phyloP scores from a whole-genome alignment of 2,329 filamentous ascomycete species.

The Madurella mycetomatis region DNA sequence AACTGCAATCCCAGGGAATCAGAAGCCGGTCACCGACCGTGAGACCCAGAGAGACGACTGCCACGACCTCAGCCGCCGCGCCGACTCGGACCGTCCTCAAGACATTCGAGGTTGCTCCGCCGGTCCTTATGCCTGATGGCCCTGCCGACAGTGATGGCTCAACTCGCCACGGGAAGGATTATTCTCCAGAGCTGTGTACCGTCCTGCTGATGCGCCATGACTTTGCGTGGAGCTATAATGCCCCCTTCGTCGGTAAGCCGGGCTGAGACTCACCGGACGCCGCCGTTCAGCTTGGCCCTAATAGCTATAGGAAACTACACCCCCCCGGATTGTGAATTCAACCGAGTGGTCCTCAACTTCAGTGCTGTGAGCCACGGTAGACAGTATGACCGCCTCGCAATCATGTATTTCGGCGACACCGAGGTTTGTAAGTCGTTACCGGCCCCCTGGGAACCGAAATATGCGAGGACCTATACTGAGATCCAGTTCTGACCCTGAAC shows the following conservation, averaged over 20 bases:
- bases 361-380: conserved; percentile 66
- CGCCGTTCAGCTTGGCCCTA: background rate
- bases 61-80: conserved; percentile 23
- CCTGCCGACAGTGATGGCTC: conserved; percentile 36
- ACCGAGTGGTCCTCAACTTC: conserved; percentile 70
- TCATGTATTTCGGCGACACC: conserved; percentile 71
- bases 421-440: conserved; percentile 60
- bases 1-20: background rate
- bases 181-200: conserved; percentile 39
- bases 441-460: too few relatives aligned
- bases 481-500: background rate
- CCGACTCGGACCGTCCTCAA: conserved; percentile 42
- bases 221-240: conserved; percentile 69
- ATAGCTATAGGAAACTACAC: conserved; percentile 52
- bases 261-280: too few relatives aligned
- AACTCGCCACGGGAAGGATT: conserved; percentile 25
- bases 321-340: conserved; percentile 66
- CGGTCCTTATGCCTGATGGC: conserved; percentile 51
- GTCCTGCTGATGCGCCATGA: conserved; percentile 64
- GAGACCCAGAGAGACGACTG: background rate
- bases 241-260: conserved; percentile 61
- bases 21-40: conserved; percentile 1
- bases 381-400: conserved; percentile 71
- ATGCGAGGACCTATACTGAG: background rate
- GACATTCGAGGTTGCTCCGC: conserved; percentile 66